phyloP scores from a whole-genome alignment of 169 alveolate species.

The Cyclospora cayetanensis region DNA sequence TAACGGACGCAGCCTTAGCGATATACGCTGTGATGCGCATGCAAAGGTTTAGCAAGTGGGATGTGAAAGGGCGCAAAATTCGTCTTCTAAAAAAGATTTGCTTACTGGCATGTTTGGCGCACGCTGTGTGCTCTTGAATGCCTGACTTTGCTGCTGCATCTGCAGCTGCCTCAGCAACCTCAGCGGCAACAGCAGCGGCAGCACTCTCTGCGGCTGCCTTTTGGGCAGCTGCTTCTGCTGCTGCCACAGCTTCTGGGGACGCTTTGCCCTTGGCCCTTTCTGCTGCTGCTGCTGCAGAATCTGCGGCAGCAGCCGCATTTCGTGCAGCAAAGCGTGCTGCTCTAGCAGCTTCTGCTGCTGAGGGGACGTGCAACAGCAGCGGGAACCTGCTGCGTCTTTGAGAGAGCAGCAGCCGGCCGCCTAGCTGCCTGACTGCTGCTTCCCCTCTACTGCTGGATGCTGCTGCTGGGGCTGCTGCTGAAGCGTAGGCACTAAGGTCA shows the following conservation, averaged over 20 bases:
- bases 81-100: no score
- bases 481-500: neutral
- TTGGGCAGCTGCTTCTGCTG: conserved; percentile 43
- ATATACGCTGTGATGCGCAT: neutral
- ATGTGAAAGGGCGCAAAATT: no score
- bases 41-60: neutral
- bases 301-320: conserved; percentile 13
- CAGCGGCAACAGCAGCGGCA: conserved; percentile 42
- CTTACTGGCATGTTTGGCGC: conserved; percentile 39
- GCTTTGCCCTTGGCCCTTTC: conserved; percentile 11
- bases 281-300: conserved; percentile 37
- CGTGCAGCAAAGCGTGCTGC: neutral
- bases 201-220: conserved; percentile 18
- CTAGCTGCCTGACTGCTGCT: neutral
- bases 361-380: conserved; percentile 32
- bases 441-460: neutral
- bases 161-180: conserved; percentile 3
- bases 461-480: neutral
- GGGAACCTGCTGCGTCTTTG: conserved; percentile 15
- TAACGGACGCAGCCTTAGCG: neutral
- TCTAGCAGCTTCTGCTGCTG: neutral
- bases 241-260: conserved; percentile 24
- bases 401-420: conserved; percentile 18
- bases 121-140: neutral
- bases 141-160: neutral